A percentile compares a stretch with the other conserved stretches of the same genome.
These are phyloP conservation scores for Arabidopsis arenosa DNA, from an alignment of 345 rosid species.

Conservation along the genomic window DNA sequence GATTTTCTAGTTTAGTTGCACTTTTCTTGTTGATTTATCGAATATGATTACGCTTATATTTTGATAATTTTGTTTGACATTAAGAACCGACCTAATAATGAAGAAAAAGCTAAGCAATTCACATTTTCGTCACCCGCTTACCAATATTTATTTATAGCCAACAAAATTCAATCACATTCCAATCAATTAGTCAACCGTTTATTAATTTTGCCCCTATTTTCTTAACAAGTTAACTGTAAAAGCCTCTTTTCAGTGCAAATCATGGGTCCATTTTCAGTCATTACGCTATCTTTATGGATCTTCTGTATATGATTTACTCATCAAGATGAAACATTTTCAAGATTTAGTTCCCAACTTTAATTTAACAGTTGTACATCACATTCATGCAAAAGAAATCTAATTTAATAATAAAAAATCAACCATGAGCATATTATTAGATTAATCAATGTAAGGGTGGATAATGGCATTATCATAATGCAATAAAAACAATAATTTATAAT, in stretches of 20 bases:
- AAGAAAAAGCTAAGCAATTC: constrained; percentile 34
- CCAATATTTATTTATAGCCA: constrained; percentile 28
- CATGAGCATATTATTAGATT: background rate
- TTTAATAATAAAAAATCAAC: background rate
- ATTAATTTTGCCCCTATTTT: constrained; percentile 13
- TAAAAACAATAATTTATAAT: background rate
- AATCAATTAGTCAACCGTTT: constrained; percentile 42
- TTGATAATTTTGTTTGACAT: constrained; percentile 40
- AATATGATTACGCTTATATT: background rate
- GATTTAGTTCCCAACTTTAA: constrained; percentile 1
- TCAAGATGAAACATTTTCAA: constrained; percentile 9
- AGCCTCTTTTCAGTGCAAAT: constrained; percentile 29
- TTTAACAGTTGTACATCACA: constrained; percentile 35
- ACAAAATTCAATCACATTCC: constrained; percentile 39
- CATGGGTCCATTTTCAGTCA: constrained; percentile 40
- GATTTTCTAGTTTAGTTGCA: background rate
- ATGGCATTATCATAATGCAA: background rate
- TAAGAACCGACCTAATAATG: constrained; percentile 46
- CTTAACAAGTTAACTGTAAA: constrained; percentile 3
- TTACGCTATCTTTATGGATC: constrained; percentile 38
- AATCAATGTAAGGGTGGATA: background rate
- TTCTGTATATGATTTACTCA: constrained; percentile 32
- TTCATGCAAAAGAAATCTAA: constrained; percentile 22
- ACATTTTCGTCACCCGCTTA: constrained; percentile 29
- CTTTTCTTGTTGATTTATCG: background rate